Evolutionary conservation across 2,329 filamentous ascomycete genomes (phyloP), one percentile per base, ranked within the genome.

Genomic region (Alternaria brassicae): DNA sequence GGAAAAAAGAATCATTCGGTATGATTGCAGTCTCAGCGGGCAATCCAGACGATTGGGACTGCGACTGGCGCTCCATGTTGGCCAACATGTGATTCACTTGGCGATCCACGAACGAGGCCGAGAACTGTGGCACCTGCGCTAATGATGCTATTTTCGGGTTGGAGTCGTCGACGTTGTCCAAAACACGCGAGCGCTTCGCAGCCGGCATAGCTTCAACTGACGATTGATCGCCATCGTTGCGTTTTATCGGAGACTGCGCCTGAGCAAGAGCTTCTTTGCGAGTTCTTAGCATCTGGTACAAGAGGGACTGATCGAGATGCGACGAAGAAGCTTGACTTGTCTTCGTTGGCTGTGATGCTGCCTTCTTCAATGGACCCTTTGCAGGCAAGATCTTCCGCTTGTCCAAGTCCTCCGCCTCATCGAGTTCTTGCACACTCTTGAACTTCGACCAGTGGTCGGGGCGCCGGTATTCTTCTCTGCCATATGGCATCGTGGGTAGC

Each of bases 391-490:
- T 34, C 17, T 32, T 54, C 3, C 44, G 61, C 23, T 55, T 58
- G 28, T 23, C 32, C 19, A 56, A 2, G 4, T 62, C 40, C 7
- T 52, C 23, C 6, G 32, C 52, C 4, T 50, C 32, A 19, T 67
- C 60, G 12, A 44, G 32, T 21, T 68, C 58, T 30, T 56, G 51
- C 8, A 50, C 58, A 7, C 60, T 67, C 50, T 55, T 63, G 41
- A 60, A 67, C 25, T 61, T 62, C 3, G 56, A 59, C 66, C 64
- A 67, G 41, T 67, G 60, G 3, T 56, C 52, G 6, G 60, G 50
- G 5, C 60, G 63, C 13, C n/a, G 19, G 30, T 62, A 53, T 6
- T 36, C 41, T 15, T 32, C 52, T 15, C 34, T 32, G 6, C 54
- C 39, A 6, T 39, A 23, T 9, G 55, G 45, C 3, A 53, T 25